These are phyloP conservation scores for Echium plantagineum DNA, from an alignment of 257 asterid species.

Conservation along the genomic window DNA sequence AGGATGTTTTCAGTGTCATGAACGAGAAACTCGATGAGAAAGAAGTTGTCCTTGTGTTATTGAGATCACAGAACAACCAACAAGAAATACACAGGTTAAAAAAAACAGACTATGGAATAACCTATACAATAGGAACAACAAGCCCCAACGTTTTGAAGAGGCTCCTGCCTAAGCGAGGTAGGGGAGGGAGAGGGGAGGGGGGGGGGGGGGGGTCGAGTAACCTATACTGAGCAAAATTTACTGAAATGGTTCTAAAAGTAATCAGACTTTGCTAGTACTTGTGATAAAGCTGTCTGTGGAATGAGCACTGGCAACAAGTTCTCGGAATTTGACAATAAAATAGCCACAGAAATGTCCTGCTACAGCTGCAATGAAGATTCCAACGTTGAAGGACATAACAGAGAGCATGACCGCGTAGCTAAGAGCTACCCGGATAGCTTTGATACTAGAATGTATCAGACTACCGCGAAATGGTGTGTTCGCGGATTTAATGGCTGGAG, in stretches of 20 bases:
- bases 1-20: background rate
- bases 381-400: slow-evolving; percentile 65
- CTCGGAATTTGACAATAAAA: slow-evolving; percentile 28
- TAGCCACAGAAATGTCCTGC: slow-evolving; percentile 46
- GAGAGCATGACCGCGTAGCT: slow-evolving; percentile 68
- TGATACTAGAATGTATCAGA: slow-evolving; percentile 19
- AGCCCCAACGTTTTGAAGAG: no score
- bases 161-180: no score
- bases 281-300: background rate
- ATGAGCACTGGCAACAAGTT: slow-evolving; percentile 8
- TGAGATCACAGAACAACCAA: background rate
- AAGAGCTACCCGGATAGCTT: slow-evolving; percentile 47
- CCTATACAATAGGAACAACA: no score
- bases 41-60: background rate
- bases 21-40: background rate
- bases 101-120: no score
- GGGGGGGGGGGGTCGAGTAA: background rate
- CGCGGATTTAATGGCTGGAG: slow-evolving; percentile 14
- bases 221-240: background rate
- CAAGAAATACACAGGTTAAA: background rate
- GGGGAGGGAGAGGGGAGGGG: no score
- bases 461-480: slow-evolving; percentile 20
- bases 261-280: background rate
- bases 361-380: slow-evolving; percentile 46
- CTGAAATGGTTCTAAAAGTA: background rate